Percentiles rank a stretch among this genome's conserved stretches.
phyloP scores from a whole-genome alignment of 352 stramenopile genomes.

The Plasmopara muralis region DNA sequence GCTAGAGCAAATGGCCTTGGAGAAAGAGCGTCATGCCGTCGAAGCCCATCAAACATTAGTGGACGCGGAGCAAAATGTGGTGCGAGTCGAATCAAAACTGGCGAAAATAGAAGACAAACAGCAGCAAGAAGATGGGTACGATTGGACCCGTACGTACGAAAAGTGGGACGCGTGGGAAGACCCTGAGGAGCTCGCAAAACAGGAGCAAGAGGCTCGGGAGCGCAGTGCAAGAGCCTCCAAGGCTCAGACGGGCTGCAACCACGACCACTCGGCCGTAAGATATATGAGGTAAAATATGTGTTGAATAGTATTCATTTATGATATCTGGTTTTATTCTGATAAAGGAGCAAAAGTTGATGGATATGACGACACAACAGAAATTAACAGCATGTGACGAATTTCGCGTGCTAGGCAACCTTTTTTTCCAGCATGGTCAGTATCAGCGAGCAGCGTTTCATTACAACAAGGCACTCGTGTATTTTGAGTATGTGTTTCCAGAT shows the following conservation, averaged over 20 bases:
- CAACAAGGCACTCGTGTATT: conserved; percentile 78
- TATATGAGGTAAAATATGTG: neutral
- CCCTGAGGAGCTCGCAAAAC: conserved; percentile 61
- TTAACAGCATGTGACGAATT: conserved; percentile 61
- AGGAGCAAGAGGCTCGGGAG: conserved; percentile 55
- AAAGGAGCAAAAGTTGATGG: conserved; percentile 80
- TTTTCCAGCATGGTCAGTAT: conserved; percentile 77
- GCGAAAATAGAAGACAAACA: conserved; percentile 18
- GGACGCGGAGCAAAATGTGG: conserved; percentile 36
- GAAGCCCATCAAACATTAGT: conserved; percentile 29
- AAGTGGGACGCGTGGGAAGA: conserved; percentile 80
- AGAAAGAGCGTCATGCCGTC: conserved; percentile 46
- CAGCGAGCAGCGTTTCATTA: conserved; percentile 76
- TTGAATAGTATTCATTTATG: too few species aligned
- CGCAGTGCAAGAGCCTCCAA: conserved; percentile 48
- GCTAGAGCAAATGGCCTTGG: conserved; percentile 52
- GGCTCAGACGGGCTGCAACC: conserved; percentile 58
- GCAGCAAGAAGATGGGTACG: conserved; percentile 27
- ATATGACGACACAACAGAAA: conserved; percentile 69
- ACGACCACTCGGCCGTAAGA: conserved; percentile 72
- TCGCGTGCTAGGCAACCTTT: conserved; percentile 56
- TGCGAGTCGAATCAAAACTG: conserved; percentile 32
- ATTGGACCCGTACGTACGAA: conserved; percentile 76
- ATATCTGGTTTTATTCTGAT: neutral
- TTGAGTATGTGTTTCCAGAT: conserved; percentile 83